These are phyloP conservation scores for Cyberlindnera misumaiensis DNA, from an alignment of 805 yeast genomes.

Conservation along the genomic window DNA sequence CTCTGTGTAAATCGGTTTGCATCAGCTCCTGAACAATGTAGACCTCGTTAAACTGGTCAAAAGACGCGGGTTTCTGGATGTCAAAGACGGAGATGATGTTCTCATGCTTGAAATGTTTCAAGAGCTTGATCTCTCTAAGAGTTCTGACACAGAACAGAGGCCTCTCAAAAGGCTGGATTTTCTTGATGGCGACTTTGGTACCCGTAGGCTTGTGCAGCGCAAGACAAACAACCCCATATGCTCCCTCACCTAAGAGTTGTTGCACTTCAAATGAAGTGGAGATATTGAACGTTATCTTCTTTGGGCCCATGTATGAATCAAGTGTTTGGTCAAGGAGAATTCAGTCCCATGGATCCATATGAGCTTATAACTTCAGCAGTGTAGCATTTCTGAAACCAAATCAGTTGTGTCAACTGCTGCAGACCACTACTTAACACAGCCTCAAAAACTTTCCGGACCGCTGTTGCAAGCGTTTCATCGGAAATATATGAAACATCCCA, in stretches of 20 bases:
- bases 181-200: slow-evolving; percentile 90
- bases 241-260: slow-evolving; percentile 91
- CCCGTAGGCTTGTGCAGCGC: slow-evolving; percentile 83
- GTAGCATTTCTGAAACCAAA: neutral
- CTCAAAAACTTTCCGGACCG: neutral
- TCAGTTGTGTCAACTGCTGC: neutral
- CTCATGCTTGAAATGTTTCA: slow-evolving; percentile 89
- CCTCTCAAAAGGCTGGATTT: slow-evolving; percentile 87
- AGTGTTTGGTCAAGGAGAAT: too few relatives aligned
- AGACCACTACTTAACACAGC: neutral
- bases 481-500: too few relatives aligned
- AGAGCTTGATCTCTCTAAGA: slow-evolving; percentile 77
- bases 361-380: neutral
- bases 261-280: slow-evolving; percentile 80
- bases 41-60: slow-evolving; percentile 76
- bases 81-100: slow-evolving; percentile 87
- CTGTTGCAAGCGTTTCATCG: neutral
- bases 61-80: slow-evolving; percentile 75
- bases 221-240: slow-evolving; percentile 90
- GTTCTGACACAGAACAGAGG: slow-evolving; percentile 87
- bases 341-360: too few relatives aligned
- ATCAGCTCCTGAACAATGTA: slow-evolving; percentile 82
- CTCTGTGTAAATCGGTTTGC: slow-evolving; percentile 84
- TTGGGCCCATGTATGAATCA: slow-evolving; percentile 11
- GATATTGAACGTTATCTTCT: slow-evolving; percentile 64